phyloP scores from a whole-genome alignment of 768 basidiomycete species.

The Xerocomellus chrysenteron region DNA sequence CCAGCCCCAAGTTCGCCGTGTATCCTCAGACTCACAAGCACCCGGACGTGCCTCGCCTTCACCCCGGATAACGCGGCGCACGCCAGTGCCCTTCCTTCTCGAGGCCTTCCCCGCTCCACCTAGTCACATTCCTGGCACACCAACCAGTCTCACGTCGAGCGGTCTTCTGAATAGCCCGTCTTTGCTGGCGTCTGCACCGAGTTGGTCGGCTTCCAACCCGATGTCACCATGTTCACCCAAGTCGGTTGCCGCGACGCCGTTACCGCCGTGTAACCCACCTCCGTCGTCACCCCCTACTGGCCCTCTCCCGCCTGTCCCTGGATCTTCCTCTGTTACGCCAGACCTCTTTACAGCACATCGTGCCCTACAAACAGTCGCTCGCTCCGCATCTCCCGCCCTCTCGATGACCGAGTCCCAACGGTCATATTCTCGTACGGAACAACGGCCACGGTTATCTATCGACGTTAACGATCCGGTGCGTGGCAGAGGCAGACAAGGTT shows the following conservation, averaged over 20 bases:
- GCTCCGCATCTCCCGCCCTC: slow-evolving; percentile 24
- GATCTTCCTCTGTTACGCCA: slow-evolving; percentile 56
- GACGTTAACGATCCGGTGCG: slow-evolving; percentile 15
- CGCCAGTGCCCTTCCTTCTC: slow-evolving; percentile 35
- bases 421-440: slow-evolving; percentile 18
- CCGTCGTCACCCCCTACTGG: slow-evolving; percentile 55
- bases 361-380: slow-evolving; percentile 22
- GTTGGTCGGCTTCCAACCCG: slow-evolving; percentile 4
- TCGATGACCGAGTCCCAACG: slow-evolving; percentile 20
- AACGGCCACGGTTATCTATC: slow-evolving; percentile 16
- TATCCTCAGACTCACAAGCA: slow-evolving; percentile 28
- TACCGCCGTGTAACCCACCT: slow-evolving; percentile 46
- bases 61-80: slow-evolving; percentile 30
- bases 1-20: slow-evolving; percentile 14
- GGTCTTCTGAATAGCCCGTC: slow-evolving; percentile 10
- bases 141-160: slow-evolving; percentile 5
- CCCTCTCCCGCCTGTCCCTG: slow-evolving; percentile 68
- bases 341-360: slow-evolving; percentile 43
- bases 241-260: slow-evolving; percentile 1
- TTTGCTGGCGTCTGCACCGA: slow-evolving; percentile 12
- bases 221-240: slow-evolving; percentile 17
- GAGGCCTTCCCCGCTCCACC: slow-evolving; percentile 39
- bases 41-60: slow-evolving; percentile 27
- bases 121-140: slow-evolving; percentile 32
- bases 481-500: slow-evolving; percentile 24